Percentiles rank a stretch among this genome's conserved stretches.
Evolutionary conservation across 225 moss, liverwort and hornwort genomes (phyloP).

Genomic region (Asterella californica): DNA sequence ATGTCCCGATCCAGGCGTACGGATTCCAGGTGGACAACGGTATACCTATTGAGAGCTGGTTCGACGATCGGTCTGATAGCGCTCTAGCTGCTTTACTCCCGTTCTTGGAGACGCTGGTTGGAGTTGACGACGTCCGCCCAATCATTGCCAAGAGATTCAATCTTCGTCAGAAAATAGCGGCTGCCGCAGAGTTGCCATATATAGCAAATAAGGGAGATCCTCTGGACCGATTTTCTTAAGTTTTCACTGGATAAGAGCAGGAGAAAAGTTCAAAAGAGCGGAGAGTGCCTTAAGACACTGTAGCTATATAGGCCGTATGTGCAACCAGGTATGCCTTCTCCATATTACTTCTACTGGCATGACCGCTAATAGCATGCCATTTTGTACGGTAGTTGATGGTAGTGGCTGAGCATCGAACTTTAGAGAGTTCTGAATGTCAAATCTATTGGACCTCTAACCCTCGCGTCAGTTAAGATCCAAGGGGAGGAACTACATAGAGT

Average conservation of each 20-base stretch:
- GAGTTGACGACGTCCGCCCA: conserved; percentile 50
- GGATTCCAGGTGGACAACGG: conserved; percentile 52
- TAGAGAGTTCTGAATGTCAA: conserved; percentile 27
- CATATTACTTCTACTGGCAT: conserved; percentile 34
- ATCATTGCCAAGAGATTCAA: conserved; percentile 49
- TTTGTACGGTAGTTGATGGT: conserved; percentile 43
- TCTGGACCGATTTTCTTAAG: conserved; percentile 39
- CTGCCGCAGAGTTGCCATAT: conserved; percentile 43
- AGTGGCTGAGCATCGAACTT: conserved; percentile 22
- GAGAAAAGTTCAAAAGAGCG: conserved; percentile 25
- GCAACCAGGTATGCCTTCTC: conserved; percentile 50
- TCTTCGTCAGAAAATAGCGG: conserved; percentile 47
- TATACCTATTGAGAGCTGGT: conserved; percentile 53
- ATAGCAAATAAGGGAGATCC: conserved; percentile 42
- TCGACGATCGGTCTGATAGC: conserved; percentile 40
- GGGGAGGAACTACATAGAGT: conserved; percentile 17
- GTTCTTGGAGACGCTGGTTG: conserved; percentile 46
- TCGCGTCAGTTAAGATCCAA: conserved; percentile 17
- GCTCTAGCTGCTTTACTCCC: conserved; percentile 42
- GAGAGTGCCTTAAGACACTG: conserved; percentile 38
- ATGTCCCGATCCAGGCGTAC: conserved; percentile 30
- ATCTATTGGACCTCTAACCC: conserved; percentile 23
- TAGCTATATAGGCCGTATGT: conserved; percentile 50
- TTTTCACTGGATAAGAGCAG: conserved; percentile 7
- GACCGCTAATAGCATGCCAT: conserved; percentile 35